A percentile compares a stretch with the other conserved stretches of the same genome.
Conservation (phyloP, 345 rosid genomes). For the Pistacia vera region DNA sequence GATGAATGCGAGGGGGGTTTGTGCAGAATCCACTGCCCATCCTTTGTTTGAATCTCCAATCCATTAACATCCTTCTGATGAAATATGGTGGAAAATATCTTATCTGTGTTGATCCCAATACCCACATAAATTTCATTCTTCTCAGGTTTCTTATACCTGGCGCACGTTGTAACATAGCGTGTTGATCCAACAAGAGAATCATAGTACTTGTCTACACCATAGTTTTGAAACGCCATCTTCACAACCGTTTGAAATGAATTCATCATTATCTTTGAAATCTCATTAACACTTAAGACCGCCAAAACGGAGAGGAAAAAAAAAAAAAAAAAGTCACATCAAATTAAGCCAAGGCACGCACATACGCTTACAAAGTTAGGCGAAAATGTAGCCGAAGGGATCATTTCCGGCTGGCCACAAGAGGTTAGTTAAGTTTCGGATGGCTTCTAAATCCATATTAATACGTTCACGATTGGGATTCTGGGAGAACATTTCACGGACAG, state of each 20-base stretch:
- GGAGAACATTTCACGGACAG: too few relatives aligned
- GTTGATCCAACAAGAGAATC: conserved; percentile 40
- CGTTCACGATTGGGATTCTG: not conserved
- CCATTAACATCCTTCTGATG: too few relatives aligned
- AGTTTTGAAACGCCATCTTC: too few relatives aligned
- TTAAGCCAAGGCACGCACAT: too few relatives aligned
- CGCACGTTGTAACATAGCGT: conserved; percentile 47
- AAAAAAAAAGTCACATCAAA: too few relatives aligned
- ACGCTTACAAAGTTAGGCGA: not conserved
- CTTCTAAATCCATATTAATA: not conserved
- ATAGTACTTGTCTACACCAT: conserved; percentile 18
- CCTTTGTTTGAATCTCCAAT: conserved; percentile 35
- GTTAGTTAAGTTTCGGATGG: not conserved
- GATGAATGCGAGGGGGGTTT: conserved; percentile 47
- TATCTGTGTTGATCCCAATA: conserved; percentile 43
- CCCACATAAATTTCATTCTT: conserved; percentile 31
- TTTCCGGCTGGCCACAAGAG: not conserved
- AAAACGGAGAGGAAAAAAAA: too few relatives aligned
- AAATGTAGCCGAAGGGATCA: not conserved
- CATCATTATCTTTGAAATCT: too few relatives aligned
- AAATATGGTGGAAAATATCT: too few relatives aligned
- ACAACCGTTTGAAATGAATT: too few relatives aligned
- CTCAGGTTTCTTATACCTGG: conserved; percentile 32
- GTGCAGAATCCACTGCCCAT: conserved; percentile 44
- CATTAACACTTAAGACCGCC: too few relatives aligned